Conservation (phyloP, 139 green algal genomes). For the Raphidocelis subcapitata region DNA sequence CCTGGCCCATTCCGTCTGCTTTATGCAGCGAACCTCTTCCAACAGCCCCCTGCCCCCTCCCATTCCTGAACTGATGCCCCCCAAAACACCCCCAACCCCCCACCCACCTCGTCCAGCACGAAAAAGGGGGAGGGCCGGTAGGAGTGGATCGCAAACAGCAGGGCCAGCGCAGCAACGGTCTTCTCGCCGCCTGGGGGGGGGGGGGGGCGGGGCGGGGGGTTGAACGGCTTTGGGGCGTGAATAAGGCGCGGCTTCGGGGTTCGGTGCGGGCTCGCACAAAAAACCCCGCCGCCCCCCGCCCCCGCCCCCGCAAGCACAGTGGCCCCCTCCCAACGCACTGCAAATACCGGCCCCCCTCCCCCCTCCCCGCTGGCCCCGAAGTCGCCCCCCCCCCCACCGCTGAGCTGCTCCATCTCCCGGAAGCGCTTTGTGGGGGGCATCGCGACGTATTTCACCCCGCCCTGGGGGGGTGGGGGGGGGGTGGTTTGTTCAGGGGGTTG, state of each 20-base stretch:
- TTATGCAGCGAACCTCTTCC: no score
- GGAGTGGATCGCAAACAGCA: conserved; percentile 97
- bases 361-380: no score
- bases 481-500: no score
- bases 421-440: conserved; percentile 97
- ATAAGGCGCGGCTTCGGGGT: no score
- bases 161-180: conserved; percentile 93
- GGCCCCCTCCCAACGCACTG: no score
- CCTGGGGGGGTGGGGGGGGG: no score
- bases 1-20: no score
- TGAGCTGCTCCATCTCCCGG: conserved; percentile 97
- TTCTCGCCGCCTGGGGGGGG: conserved; percentile 67
- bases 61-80: conserved; percentile 10
- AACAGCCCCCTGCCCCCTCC: not conserved
- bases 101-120: conserved; percentile 97
- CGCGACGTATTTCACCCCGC: conserved; percentile 91
- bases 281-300: not conserved
- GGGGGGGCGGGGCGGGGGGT: not conserved
- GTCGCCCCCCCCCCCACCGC: conserved; percentile 46
- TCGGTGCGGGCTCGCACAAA: no score
- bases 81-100: no score
- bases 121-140: conserved; percentile 96
- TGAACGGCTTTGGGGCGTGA: no score
- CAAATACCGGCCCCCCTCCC: no score
- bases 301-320: no score